These are phyloP conservation scores for Hymenochaete sp. DNA, from an alignment of 1,284 basidiomycete genomes.

Conservation along the genomic window DNA sequence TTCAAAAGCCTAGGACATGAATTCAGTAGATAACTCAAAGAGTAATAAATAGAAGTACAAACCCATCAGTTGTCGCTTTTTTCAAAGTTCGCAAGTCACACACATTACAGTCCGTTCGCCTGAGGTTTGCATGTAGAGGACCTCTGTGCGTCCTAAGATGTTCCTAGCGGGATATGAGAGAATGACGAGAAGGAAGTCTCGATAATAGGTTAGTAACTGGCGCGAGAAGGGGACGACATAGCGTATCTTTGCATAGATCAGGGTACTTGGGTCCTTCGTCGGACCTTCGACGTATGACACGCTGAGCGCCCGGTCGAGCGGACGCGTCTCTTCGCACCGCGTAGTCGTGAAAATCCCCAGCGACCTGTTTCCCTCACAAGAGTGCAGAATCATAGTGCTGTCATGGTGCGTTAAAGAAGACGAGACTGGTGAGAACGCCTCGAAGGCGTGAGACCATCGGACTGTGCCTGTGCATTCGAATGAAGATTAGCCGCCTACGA, in stretches of 20 bases:
- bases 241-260: neutral
- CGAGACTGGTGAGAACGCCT: constrained; percentile 51
- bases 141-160: constrained; percentile 2
- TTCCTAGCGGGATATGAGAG: no score
- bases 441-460: constrained; percentile 52
- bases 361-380: constrained; percentile 4
- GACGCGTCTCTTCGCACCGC: constrained; percentile 33
- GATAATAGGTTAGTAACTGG: no score
- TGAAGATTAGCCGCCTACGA: constrained; percentile 48
- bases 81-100: constrained; percentile 45
- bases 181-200: no score
- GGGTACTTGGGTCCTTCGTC: neutral
- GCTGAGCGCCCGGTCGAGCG: constrained; percentile 49
- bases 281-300: no score
- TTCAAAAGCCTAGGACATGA: constrained; percentile 42
- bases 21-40: neutral
- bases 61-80: constrained; percentile 45
- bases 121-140: constrained; percentile 55
- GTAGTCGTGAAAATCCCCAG: constrained; percentile 31
- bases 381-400: constrained; percentile 41
- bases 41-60: constrained; percentile 20
- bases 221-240: no score
- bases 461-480: constrained; percentile 39
- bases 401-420: constrained; percentile 60
- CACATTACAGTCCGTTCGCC: constrained; percentile 61